A percentile compares a stretch with the other conserved stretches of the same genome.
phyloP scores from a whole-genome alignment of 768 basidiomycete genomes.

The Arthromyces matolae region DNA sequence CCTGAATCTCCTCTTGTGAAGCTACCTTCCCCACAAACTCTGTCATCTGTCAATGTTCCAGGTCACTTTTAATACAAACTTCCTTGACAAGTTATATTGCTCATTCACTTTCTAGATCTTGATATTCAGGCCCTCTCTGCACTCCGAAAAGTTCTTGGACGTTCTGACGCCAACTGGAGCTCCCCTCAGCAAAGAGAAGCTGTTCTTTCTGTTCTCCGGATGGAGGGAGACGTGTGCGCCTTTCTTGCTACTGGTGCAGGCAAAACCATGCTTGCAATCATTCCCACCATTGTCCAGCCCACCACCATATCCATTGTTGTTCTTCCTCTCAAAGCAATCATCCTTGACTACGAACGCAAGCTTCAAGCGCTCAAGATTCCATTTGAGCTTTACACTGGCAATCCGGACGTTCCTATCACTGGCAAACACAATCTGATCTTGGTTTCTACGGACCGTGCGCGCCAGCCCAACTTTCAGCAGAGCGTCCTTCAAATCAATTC shows the following conservation, averaged over 20 bases:
- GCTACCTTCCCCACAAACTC: too few relatives aligned
- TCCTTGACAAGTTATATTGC: too few relatives aligned
- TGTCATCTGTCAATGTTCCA: too few relatives aligned
- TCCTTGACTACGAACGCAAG: neutral
- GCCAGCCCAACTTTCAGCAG: neutral
- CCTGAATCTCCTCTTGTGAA: too few relatives aligned
- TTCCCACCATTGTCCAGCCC: neutral
- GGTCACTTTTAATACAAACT: too few relatives aligned
- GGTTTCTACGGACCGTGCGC: neutral
- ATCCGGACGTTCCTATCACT: neutral
- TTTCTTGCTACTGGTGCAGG: neutral
- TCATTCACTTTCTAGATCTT: too few relatives aligned
- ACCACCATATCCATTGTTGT: neutral
- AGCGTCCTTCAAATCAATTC: neutral
- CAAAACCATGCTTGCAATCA: slow-evolving; percentile 1
- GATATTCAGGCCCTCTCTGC: too few relatives aligned
- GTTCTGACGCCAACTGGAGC: neutral
- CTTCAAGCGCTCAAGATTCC: neutral
- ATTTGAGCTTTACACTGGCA: neutral
- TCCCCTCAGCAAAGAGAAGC: neutral
- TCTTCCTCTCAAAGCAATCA: neutral
- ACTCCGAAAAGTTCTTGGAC: neutral
- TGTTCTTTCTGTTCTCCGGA: neutral
- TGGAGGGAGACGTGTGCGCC: neutral
- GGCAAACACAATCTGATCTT: neutral